These are phyloP conservation scores for Persicaria maculosa DNA, from an alignment of 148 eudicot genomes.

Conservation along the genomic window DNA sequence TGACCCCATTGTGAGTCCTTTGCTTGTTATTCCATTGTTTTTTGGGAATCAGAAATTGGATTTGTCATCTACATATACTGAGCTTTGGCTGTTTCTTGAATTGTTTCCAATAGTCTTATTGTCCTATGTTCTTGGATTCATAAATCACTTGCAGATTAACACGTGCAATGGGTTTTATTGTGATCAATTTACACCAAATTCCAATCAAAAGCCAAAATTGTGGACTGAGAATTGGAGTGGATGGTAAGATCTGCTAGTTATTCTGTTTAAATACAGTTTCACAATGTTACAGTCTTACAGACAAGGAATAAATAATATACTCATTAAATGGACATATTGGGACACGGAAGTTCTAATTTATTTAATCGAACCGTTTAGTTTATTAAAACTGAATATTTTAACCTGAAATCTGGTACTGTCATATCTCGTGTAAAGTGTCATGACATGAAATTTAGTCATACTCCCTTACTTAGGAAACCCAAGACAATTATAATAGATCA, in stretches of 20 bases:
- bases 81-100: background rate
- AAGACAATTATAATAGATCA: background rate
- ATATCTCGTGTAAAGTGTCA: background rate
- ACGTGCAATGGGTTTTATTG: constrained; percentile 97
- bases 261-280: background rate
- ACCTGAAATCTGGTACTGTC: no score
- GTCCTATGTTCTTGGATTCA: background rate
- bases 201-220: constrained; percentile 68
- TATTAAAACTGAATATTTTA: no score
- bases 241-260: constrained; percentile 38
- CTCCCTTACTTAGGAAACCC: background rate
- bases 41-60: background rate
- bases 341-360: constrained; percentile 5
- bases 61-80: background rate
- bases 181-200: constrained; percentile 81
- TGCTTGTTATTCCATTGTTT: constrained; percentile 6
- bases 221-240: constrained; percentile 99
- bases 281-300: background rate
- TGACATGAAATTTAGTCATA: no score
- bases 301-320: background rate
- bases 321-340: background rate
- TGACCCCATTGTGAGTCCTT: constrained; percentile 56
- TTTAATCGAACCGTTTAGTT: background rate
- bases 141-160: constrained; percentile 48
- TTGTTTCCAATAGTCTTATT: background rate